Percentiles rank a stretch among this genome's conserved stretches.
These are phyloP conservation scores for Fusarium brachygibbosum DNA, from an alignment of 2,329 filamentous ascomycete species.

Conservation along the genomic window DNA sequence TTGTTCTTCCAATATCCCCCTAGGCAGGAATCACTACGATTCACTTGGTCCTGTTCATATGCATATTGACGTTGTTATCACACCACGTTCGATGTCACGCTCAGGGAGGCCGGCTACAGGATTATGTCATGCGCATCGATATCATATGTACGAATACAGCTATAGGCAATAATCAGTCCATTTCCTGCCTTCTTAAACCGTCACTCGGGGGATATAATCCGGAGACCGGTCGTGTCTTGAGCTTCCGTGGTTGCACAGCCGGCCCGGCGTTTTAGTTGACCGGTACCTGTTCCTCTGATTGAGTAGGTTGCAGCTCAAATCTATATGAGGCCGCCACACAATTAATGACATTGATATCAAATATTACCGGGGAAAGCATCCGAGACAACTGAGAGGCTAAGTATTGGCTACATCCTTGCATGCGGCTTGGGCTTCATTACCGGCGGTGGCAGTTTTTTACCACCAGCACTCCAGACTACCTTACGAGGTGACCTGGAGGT, in stretches of 20 bases:
- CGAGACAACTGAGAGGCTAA: constrained; percentile 5
- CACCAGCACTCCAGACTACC: neutral
- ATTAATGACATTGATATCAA: neutral
- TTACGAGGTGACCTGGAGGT: neutral
- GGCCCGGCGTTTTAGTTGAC: constrained; percentile 13
- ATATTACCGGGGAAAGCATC: constrained; percentile 11
- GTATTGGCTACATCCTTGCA: constrained; percentile 2
- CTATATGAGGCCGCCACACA: constrained; percentile 22
- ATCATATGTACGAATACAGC: constrained; percentile 1
- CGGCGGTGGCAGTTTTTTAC: constrained; percentile 23
- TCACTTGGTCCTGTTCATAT: constrained; percentile 1
- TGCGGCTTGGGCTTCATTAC: constrained; percentile 9
- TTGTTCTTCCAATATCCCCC: too few relatives aligned
- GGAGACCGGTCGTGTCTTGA: constrained; percentile 1
- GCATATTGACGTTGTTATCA: constrained; percentile 12
- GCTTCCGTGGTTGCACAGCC: constrained; percentile 10
- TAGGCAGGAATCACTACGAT: constrained; percentile 10
- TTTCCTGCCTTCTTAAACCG: neutral
- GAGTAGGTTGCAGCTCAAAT: neutral
- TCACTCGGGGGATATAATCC: neutral
- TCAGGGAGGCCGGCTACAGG: constrained; percentile 7
- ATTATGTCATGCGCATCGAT: constrained; percentile 8
- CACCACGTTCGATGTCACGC: neutral
- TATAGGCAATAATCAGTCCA: constrained; percentile 11
- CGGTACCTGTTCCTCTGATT: constrained; percentile 2